These are phyloP conservation scores for Penicillium canariense DNA, from an alignment of 495 filamentous ascomycete species.

Conservation along the genomic window DNA sequence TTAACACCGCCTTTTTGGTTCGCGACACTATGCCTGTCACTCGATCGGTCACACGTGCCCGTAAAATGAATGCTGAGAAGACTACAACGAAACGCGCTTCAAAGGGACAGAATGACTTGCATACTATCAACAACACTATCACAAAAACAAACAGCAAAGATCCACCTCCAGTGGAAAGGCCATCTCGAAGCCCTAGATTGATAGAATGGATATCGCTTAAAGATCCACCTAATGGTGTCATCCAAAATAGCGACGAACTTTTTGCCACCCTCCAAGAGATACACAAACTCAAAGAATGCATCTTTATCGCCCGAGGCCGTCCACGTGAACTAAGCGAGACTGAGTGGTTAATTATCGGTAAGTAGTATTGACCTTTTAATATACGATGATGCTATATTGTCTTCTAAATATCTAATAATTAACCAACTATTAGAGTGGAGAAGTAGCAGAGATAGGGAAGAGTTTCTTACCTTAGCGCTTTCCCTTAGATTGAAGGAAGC, in stretches of 20 bases:
- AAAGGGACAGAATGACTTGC: neutral
- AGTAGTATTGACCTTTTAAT: neutral
- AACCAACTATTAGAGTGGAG: constrained; percentile 1
- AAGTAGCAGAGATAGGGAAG: constrained; percentile 1
- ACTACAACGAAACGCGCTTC: neutral
- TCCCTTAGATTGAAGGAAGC: constrained; percentile 3
- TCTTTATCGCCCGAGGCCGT: constrained; percentile 1
- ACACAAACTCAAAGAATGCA: neutral
- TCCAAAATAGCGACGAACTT: neutral
- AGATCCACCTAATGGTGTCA: constrained; percentile 3
- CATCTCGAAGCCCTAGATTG: neutral
- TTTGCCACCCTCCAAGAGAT: constrained; percentile 7
- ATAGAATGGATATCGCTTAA: constrained; percentile 10
- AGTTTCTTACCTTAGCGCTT: constrained; percentile 3
- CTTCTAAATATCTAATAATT: constrained; percentile 2
- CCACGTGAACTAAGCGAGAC: constrained; percentile 2
- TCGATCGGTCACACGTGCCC: neutral
- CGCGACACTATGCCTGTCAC: neutral
- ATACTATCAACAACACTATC: neutral
- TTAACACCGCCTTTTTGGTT: neutral
- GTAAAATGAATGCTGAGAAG: neutral
- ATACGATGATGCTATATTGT: neutral
- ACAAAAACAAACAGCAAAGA: too few species aligned
- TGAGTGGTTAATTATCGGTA: constrained; percentile 10
- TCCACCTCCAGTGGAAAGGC: too few species aligned